Evolutionary conservation across 2,329 filamentous ascomycete species (phyloP).

Genomic region (Leptographium lundbergii): DNA sequence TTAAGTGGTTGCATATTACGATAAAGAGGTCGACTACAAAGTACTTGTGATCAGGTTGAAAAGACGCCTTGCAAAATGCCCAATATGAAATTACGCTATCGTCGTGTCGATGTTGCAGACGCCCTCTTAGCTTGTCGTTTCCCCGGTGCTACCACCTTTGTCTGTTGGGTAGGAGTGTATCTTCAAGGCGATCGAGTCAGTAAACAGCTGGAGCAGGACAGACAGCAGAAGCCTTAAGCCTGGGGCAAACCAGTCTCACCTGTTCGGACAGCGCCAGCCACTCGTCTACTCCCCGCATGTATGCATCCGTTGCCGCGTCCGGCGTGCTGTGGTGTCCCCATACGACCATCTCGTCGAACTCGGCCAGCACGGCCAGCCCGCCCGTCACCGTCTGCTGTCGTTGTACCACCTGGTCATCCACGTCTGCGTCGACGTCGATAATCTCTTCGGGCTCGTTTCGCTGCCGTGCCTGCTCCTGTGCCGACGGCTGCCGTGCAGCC

Average conservation of each 20-base stretch:
- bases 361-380: slow-evolving; percentile 47
- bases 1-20: slow-evolving; percentile 13
- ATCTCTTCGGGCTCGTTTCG: slow-evolving; percentile 9
- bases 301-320: slow-evolving; percentile 51
- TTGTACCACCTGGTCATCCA: slow-evolving; percentile 22
- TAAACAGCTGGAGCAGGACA: background rate
- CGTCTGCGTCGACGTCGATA: slow-evolving; percentile 25
- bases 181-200: background rate
- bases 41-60: background rate
- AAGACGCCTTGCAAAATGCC: background rate
- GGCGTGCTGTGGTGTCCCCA: slow-evolving; percentile 69
- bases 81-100: background rate
- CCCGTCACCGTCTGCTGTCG: slow-evolving; percentile 31
- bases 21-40: background rate
- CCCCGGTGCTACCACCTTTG: background rate
- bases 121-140: background rate
- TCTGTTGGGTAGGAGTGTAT: slow-evolving; percentile 1
- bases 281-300: slow-evolving; percentile 63
- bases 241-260: slow-evolving; percentile 6
- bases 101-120: background rate
- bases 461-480: slow-evolving; percentile 18
- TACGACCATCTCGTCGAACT: slow-evolving; percentile 65
- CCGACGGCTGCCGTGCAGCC: slow-evolving; percentile 26
- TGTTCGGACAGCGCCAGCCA: slow-evolving; percentile 62
- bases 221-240: background rate